Percentiles rank a stretch among this genome's conserved stretches.
Conservation (phyloP, 2,329 filamentous ascomycete genomes). For the Botryosphaeria dothidea region DNA sequence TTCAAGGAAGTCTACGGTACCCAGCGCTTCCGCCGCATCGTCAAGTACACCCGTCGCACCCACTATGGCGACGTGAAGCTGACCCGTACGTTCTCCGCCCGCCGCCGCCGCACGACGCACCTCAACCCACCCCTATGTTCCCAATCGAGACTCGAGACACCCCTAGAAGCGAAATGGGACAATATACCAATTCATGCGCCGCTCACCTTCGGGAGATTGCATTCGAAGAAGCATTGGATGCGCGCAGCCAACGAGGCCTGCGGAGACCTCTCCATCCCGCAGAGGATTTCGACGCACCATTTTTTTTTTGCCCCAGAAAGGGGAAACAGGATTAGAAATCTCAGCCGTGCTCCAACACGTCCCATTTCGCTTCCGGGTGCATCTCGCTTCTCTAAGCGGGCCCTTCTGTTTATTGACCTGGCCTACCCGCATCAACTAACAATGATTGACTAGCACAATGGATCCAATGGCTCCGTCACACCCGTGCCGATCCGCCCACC, state of each 20-base stretch:
- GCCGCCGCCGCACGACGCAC: not conserved
- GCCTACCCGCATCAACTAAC: not conserved
- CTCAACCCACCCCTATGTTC: not conserved
- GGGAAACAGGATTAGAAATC: not conserved
- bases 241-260: not conserved
- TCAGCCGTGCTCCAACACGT: not conserved
- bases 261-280: not conserved
- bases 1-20: slow-evolving; percentile 61
- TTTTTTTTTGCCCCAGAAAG: not conserved
- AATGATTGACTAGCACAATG: slow-evolving; percentile 54
- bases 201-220: not conserved
- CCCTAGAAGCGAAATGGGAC: slow-evolving; percentile 1
- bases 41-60: slow-evolving; percentile 54
- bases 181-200: slow-evolving; percentile 23
- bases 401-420: not conserved
- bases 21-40: slow-evolving; percentile 58
- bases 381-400: slow-evolving; percentile 9
- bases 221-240: not conserved
- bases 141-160: slow-evolving; percentile 14
- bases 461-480: slow-evolving; percentile 69
- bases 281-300: not conserved
- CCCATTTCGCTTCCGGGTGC: not conserved
- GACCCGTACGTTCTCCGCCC: slow-evolving; percentile 44
- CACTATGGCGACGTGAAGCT: slow-evolving; percentile 63
- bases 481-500: slow-evolving; percentile 56